Conservation (phyloP, 192 early-diverging fungal genomes). For the Entomortierella beljakovae region DNA sequence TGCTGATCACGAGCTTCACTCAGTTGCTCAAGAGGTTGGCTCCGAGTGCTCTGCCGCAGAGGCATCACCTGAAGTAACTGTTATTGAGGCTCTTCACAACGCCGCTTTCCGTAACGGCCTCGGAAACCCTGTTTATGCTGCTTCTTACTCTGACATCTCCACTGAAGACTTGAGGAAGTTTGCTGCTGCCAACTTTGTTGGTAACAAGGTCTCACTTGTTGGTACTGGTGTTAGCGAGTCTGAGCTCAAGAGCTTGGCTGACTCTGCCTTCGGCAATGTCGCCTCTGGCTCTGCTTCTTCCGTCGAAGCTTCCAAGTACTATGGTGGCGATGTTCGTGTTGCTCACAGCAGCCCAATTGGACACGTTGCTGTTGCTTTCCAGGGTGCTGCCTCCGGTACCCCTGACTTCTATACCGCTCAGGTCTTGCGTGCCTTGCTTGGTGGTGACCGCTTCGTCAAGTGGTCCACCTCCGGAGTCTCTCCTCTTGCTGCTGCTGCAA, state of each 20-base stretch:
- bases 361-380: slow-evolving; percentile 89
- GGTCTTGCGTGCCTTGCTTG: slow-evolving; percentile 71
- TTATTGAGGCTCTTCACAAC: slow-evolving; percentile 85
- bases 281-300: slow-evolving; percentile 51
- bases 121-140: slow-evolving; percentile 93
- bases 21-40: slow-evolving; percentile 69
- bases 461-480: slow-evolving; percentile 68
- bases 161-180: slow-evolving; percentile 80
- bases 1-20: slow-evolving; percentile 88
- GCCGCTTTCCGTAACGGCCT: slow-evolving; percentile 94
- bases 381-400: slow-evolving; percentile 69
- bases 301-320: slow-evolving; percentile 71
- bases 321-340: slow-evolving; percentile 88
- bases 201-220: slow-evolving; percentile 85
- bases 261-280: slow-evolving; percentile 65
- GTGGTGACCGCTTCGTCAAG: slow-evolving; percentile 71
- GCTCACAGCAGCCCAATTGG: slow-evolving; percentile 63
- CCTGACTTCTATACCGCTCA: slow-evolving; percentile 73
- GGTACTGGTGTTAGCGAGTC: slow-evolving; percentile 84
- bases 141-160: slow-evolving; percentile 68
- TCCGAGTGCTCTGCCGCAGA: slow-evolving; percentile 76
- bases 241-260: slow-evolving; percentile 75
- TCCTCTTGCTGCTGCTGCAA: slow-evolving; percentile 74
- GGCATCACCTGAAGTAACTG: slow-evolving; percentile 69
- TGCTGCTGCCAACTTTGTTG: slow-evolving; percentile 75